These are phyloP conservation scores for Leccinum ponderosum DNA, from an alignment of 1,284 basidiomycete genomes.

Conservation along the genomic window DNA sequence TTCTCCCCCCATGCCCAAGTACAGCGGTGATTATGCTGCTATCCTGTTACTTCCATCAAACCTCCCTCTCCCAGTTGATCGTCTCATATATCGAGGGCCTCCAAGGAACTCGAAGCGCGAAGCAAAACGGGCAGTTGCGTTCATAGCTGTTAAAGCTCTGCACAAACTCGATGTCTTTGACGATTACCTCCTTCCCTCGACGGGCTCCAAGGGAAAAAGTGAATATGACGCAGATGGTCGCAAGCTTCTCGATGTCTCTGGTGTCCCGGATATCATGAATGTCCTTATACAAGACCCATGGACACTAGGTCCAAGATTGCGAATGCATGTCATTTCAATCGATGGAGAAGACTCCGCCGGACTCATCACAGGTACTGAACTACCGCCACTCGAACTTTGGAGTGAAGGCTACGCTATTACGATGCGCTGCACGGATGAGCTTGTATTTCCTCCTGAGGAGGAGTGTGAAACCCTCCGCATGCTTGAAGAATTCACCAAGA, in stretches of 20 bases:
- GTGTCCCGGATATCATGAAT: conserved; percentile 53
- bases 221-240: conserved; percentile 54
- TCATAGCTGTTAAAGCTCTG: conserved; percentile 68
- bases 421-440: conserved; percentile 39
- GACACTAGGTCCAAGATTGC: conserved; percentile 54
- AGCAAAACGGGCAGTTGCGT: conserved; percentile 79
- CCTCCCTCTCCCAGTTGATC: conserved; percentile 57
- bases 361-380: conserved; percentile 58
- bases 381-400: conserved; percentile 49
- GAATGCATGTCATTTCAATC: conserved; percentile 59
- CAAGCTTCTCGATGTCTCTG: conserved; percentile 40
- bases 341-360: conserved; percentile 52
- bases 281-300: conserved; percentile 65
- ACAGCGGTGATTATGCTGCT: conserved; percentile 56
- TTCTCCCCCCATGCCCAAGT: conserved; percentile 56
- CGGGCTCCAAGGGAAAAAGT: conserved; percentile 43
- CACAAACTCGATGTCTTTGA: conserved; percentile 74
- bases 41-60: conserved; percentile 66
- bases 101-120: conserved; percentile 66
- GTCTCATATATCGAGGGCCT: conserved; percentile 59
- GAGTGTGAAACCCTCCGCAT: conserved; percentile 46
- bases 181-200: conserved; percentile 70
- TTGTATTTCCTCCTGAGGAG: conserved; percentile 44
- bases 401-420: conserved; percentile 38
- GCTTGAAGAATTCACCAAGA: conserved; percentile 63